A percentile compares a stretch with the other conserved stretches of the same genome.
Evolutionary conservation across 73 alveolate species (phyloP).

Genomic region (Paraurostyla sp.): DNA sequence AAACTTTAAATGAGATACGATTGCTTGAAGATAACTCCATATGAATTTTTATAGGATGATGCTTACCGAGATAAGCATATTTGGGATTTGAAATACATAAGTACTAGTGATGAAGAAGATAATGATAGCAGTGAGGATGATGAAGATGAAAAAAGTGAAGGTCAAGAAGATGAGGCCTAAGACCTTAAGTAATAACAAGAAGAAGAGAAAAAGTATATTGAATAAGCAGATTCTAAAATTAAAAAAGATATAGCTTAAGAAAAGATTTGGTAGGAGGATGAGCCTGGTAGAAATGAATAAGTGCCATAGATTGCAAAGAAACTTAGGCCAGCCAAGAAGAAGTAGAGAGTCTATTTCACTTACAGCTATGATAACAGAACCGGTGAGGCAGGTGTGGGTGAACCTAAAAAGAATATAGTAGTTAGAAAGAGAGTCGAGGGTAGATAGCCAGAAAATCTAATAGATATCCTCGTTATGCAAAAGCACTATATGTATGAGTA

Average conservation of each 20-base stretch:
- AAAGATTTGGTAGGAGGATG: conserved; percentile 25
- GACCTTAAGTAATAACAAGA: not conserved
- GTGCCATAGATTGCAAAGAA: conserved; percentile 46
- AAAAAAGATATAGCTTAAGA: not conserved
- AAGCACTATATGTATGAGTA: conserved; percentile 47
- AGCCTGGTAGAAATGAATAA: not conserved
- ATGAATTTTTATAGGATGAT: not conserved
- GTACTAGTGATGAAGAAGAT: conserved; percentile 78
- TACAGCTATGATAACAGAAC: conserved; percentile 46
- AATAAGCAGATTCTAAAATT: not conserved
- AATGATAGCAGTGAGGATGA: conserved; percentile 63
- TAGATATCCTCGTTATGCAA: conserved; percentile 52
- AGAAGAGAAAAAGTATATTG: conserved; percentile 1
- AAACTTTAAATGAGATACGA: conserved; percentile 54
- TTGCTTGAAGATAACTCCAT: not conserved
- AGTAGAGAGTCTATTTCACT: conserved; percentile 47
- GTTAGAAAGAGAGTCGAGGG: conserved; percentile 41
- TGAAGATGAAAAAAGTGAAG: conserved; percentile 31
- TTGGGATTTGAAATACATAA: conserved; percentile 70
- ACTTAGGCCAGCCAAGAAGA: conserved; percentile 29
- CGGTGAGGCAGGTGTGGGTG: conserved; percentile 9
- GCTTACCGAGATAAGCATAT: conserved; percentile 39
- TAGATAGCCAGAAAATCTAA: conserved; percentile 53
- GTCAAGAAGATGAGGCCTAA: conserved; percentile 44
- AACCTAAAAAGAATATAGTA: conserved; percentile 37